Base-by-base conservation (phyloP, 768 basidiomycete species). In the Tulasnella sp. region DNA sequence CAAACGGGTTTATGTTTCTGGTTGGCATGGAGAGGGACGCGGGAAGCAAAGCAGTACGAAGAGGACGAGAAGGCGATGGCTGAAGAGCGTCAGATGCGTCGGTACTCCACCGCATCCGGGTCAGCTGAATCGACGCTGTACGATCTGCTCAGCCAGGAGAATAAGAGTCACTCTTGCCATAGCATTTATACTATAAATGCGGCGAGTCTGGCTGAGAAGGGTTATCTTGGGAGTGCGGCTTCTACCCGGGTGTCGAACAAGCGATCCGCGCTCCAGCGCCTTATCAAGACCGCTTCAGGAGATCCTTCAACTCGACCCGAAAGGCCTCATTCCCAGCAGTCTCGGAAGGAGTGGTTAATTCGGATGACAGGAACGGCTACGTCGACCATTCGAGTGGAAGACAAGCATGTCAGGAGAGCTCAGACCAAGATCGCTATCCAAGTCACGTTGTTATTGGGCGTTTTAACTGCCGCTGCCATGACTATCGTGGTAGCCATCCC, bases 351-450 rank as follows among this genome's bases (percentile, higher is more conserved):
- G 14, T 17, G 37, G 45, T 36, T 74, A 31, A 58, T 52, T 45
- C 54, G 74, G 7, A 68, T 76, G 74, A 68, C 74, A n/a, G 74
- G 74, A n/a, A 76, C 74, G 11, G 74, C 74, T 38, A 52, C 52
- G 2, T 37, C 38, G 68, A 76, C 74, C 17, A 58, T 76, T 17
- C 58, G 2, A 5, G 74, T 76, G 12, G 74, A 76, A 38, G 74
- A 76, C 36, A 14, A 31, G 9, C 22, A 40, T 5, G 68, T 76
- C 12, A 34, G 74, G 39, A 40, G 52, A 40, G 40, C 29, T 38
- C 74, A 76, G 37, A 29, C 31, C 31, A 70, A 39, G 38, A 70
- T 76, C 36, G 74, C 74, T 14, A 9, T 76, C 2, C 68, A 68
- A 25, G 74, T 76, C 5, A 40, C 74, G 58, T 19, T 67, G 25